These are phyloP conservation scores for Leccinum pallidistipes DNA, from an alignment of 1,284 basidiomycete species.

Conservation along the genomic window DNA sequence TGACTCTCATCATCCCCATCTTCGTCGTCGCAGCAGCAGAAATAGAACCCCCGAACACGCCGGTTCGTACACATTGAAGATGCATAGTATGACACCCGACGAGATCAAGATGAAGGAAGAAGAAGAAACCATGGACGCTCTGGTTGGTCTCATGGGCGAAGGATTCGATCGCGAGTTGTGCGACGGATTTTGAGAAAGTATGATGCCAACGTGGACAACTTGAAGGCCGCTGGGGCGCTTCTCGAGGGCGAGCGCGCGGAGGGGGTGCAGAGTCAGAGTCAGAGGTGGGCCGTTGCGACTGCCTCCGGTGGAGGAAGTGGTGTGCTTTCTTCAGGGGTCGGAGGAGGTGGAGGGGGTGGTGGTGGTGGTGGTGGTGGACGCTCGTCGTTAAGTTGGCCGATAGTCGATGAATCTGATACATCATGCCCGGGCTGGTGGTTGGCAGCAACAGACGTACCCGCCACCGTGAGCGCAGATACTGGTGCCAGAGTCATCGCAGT, in stretches of 20 bases:
- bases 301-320: too few relatives aligned
- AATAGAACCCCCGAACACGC: background rate
- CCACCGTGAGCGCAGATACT: too few relatives aligned
- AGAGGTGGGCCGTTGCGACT: too few relatives aligned
- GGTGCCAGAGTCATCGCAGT: too few relatives aligned
- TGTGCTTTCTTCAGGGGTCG: too few relatives aligned
- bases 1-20: background rate
- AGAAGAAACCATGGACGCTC: slow-evolving; percentile 27
- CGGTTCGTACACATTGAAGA: background rate
- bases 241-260: slow-evolving; percentile 52
- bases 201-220: slow-evolving; percentile 50
- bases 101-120: slow-evolving; percentile 13
- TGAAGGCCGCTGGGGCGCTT: slow-evolving; percentile 58
- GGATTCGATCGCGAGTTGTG: slow-evolving; percentile 46
- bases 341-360: too few relatives aligned
- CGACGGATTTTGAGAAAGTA: slow-evolving; percentile 56
- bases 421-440: too few relatives aligned
- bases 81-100: slow-evolving; percentile 24
- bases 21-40: background rate
- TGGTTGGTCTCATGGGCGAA: slow-evolving; percentile 35
- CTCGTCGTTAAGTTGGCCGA: too few relatives aligned
- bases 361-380: too few relatives aligned
- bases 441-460: too few relatives aligned
- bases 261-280: too few relatives aligned
- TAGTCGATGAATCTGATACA: too few relatives aligned